A percentile compares a stretch with the other conserved stretches of the same genome.
phyloP scores from a whole-genome alignment of 192 early-diverging fungal genomes.

The Cladochytrium replicatum region DNA sequence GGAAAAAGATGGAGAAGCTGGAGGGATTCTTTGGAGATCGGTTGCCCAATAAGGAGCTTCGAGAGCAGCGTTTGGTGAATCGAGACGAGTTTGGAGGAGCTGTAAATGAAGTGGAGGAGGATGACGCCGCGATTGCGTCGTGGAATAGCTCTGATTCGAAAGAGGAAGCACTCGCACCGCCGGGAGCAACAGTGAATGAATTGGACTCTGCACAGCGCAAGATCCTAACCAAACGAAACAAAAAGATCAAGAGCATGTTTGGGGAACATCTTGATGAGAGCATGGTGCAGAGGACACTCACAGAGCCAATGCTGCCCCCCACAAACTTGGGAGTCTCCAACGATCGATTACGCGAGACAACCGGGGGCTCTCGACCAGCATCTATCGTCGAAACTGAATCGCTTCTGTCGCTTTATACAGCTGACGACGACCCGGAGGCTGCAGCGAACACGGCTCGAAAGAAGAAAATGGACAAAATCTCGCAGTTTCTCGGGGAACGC shows the following conservation, averaged over 20 bases:
- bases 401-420: not conserved
- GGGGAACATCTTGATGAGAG: slow-evolving; percentile 48
- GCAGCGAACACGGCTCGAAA: slow-evolving; percentile 18
- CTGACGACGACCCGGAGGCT: slow-evolving; percentile 9
- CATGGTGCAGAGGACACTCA: slow-evolving; percentile 21
- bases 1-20: slow-evolving; percentile 37
- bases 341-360: not conserved
- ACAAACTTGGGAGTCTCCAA: not conserved
- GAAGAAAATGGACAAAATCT: slow-evolving; percentile 34
- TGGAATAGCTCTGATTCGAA: too few relatives aligned
- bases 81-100: not conserved
- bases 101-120: not conserved
- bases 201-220: slow-evolving; percentile 44
- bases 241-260: slow-evolving; percentile 50
- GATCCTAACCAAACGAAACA: slow-evolving; percentile 44
- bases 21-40: slow-evolving; percentile 40
- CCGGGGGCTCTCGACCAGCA: not conserved
- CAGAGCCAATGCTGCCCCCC: not conserved
- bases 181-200: slow-evolving; percentile 29
- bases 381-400: too few relatives aligned
- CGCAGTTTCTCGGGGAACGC: slow-evolving; percentile 30
- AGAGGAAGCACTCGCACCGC: too few relatives aligned
- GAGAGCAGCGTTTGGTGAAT: not conserved
- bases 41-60: slow-evolving; percentile 10
- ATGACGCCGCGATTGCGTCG: not conserved